Conservation (phyloP, 108 stramenopile genomes). For the Seminavis robusta region DNA sequence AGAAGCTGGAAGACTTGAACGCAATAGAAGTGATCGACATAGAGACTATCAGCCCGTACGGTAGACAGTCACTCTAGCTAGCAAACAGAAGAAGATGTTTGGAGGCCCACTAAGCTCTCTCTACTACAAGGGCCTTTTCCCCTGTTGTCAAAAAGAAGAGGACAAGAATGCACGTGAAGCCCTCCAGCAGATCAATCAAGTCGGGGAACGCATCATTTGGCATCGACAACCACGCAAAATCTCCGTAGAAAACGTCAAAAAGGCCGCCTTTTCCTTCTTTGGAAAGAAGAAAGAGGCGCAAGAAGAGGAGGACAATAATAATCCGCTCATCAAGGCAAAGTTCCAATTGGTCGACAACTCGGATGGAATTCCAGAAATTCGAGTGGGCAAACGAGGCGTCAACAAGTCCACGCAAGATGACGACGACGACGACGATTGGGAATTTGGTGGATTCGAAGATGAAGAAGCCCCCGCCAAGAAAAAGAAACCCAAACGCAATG, state of each 20-base stretch:
- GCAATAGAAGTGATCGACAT: too few relatives aligned
- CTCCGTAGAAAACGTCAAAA: background rate
- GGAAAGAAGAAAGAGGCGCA: background rate
- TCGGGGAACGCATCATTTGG: conserved; percentile 42
- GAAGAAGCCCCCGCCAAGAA: background rate
- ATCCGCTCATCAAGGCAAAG: background rate
- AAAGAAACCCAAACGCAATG: background rate
- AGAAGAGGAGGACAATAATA: too few relatives aligned
- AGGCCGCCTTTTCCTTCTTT: background rate
- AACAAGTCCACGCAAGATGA: background rate
- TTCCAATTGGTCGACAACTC: background rate
- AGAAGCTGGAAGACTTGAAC: too few relatives aligned
- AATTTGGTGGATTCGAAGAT: too few relatives aligned
- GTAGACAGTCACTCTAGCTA: too few relatives aligned
- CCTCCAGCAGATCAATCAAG: conserved; percentile 36
- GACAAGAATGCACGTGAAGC: conserved; percentile 51
- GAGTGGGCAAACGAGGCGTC: background rate
- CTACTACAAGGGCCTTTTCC: too few relatives aligned
- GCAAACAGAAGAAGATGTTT: too few relatives aligned
- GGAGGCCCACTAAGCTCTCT: too few relatives aligned
- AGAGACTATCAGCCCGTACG: too few relatives aligned
- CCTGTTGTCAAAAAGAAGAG: conserved; percentile 69
- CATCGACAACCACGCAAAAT: conserved; percentile 11
- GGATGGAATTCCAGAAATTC: background rate
- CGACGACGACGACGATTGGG: conserved; percentile 1